Conservation (phyloP, 129 eudicot species). For the Ambrosia artemisiifolia region DNA sequence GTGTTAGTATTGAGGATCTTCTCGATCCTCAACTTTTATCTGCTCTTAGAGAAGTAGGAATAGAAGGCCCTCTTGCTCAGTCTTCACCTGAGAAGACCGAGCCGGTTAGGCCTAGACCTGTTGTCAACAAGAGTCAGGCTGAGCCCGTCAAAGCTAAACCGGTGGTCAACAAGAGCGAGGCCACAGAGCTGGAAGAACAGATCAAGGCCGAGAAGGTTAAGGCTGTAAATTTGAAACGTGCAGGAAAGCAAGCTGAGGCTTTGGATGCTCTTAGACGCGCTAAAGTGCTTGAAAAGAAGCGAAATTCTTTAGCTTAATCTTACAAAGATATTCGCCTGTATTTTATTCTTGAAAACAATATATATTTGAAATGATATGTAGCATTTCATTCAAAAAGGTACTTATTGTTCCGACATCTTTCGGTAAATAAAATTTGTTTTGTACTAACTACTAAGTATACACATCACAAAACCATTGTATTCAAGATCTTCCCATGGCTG, state of each 20-base stretch:
- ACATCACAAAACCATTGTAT: background rate
- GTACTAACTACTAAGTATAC: no score
- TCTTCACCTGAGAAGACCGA: constrained; percentile 34
- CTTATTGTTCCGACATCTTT: constrained; percentile 5
- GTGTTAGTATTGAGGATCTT: constrained; percentile 67
- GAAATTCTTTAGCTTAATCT: constrained; percentile 38
- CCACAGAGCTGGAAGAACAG: constrained; percentile 50
- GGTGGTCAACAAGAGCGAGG: constrained; percentile 31
- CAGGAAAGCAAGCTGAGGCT: constrained; percentile 89
- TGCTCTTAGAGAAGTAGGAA: constrained; percentile 71
- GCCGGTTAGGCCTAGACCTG: constrained; percentile 27
- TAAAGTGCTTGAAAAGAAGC: constrained; percentile 71
- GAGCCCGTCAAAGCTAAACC: constrained; percentile 13
- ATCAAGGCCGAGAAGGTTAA: constrained; percentile 84
- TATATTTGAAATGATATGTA: constrained; percentile 1
- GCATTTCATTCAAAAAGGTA: background rate
- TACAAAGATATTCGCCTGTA: background rate
- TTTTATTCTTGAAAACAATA: background rate
- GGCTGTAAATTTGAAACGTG: constrained; percentile 72
- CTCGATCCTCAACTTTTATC: constrained; percentile 87
- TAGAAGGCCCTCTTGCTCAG: constrained; percentile 33
- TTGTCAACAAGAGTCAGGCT: constrained; percentile 25
- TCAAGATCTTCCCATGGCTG: background rate
- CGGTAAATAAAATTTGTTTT: background rate
- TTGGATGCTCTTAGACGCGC: constrained; percentile 81